Conservation (phyloP, 352 stramenopile species). For the Thraustochytrium sp. region DNA sequence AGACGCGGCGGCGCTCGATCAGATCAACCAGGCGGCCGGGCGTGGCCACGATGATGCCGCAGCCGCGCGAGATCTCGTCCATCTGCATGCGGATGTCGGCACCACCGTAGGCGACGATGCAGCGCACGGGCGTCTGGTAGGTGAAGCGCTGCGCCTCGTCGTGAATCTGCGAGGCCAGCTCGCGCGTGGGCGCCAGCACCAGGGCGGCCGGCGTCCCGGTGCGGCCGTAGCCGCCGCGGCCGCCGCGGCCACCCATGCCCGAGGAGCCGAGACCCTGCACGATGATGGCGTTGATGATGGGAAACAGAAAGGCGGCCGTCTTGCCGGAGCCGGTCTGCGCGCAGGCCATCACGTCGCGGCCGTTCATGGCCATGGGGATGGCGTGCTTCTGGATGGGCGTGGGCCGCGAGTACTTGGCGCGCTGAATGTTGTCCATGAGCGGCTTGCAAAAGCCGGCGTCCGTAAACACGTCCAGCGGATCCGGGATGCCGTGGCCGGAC, state of each 20-base stretch:
- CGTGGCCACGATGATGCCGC: conserved; percentile 93
- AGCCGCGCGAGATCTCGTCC: conserved; percentile 71
- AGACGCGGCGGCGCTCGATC: conserved; percentile 84
- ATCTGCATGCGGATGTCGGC: conserved; percentile 78
- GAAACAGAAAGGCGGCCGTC: conserved; percentile 92
- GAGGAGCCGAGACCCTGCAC: conserved; percentile 60
- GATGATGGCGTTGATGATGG: conserved; percentile 89
- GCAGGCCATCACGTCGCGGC: conserved; percentile 97
- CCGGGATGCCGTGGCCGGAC: conserved; percentile 82
- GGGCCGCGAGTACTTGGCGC: conserved; percentile 89
- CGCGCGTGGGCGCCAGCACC: conserved; percentile 86
- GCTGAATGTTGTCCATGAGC: conserved; percentile 79
- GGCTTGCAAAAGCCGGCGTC: conserved; percentile 74
- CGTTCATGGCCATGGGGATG: conserved; percentile 86
- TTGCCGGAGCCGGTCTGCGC: conserved; percentile 93
- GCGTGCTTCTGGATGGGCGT: conserved; percentile 99
- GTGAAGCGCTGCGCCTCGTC: conserved; percentile 89
- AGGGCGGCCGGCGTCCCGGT: conserved; percentile 80
- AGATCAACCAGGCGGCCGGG: conserved; percentile 93
- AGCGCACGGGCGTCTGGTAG: conserved; percentile 84
- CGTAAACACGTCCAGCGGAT: conserved; percentile 80
- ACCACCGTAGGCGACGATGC: conserved; percentile 89
- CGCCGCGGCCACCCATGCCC: conserved; percentile 56
- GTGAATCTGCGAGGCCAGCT: conserved; percentile 90
- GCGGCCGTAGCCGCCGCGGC: conserved; percentile 48